Conservation (phyloP, 2,329 filamentous ascomycete species). For the Pleoardoris graminearum region DNA sequence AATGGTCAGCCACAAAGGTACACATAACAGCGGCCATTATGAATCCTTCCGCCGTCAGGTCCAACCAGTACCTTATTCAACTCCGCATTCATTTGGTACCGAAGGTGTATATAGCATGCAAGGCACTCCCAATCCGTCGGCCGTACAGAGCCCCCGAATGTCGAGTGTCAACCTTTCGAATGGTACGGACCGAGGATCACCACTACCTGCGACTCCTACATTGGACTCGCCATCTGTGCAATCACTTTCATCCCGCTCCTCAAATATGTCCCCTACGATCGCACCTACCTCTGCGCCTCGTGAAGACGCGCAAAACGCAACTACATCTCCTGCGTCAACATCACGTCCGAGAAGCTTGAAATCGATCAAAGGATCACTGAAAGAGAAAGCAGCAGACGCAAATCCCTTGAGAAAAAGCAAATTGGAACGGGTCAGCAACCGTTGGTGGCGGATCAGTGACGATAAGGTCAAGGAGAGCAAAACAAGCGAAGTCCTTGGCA, state of each 20-base stretch:
- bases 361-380: slow-evolving; percentile 41
- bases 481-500: slow-evolving; percentile 84
- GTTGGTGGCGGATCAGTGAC: slow-evolving; percentile 98
- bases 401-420: slow-evolving; percentile 55
- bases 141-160: slow-evolving; percentile 53
- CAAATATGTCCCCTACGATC: slow-evolving; percentile 24
- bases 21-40: slow-evolving; percentile 95
- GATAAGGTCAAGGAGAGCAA: slow-evolving; percentile 95
- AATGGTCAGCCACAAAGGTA: slow-evolving; percentile 91
- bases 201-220: slow-evolving; percentile 25
- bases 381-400: slow-evolving; percentile 36
- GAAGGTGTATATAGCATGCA: slow-evolving; percentile 71
- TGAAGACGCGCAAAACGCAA: slow-evolving; percentile 28
- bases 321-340: slow-evolving; percentile 21
- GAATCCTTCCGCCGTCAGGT: slow-evolving; percentile 92
- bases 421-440: slow-evolving; percentile 64
- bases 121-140: slow-evolving; percentile 56
- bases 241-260: slow-evolving; percentile 43
- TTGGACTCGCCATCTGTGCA: slow-evolving; percentile 36
- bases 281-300: slow-evolving; percentile 23
- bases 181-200: slow-evolving; percentile 30
- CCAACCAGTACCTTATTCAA: slow-evolving; percentile 76
- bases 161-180: slow-evolving; percentile 37
- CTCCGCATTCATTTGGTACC: slow-evolving; percentile 75
- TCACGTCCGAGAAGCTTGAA: slow-evolving; percentile 27